A percentile compares a stretch with the other conserved stretches of the same genome.
These are phyloP conservation scores for Globisporangium rhizosaccharum DNA, from an alignment of 352 stramenopile species.

Conservation along the genomic window DNA sequence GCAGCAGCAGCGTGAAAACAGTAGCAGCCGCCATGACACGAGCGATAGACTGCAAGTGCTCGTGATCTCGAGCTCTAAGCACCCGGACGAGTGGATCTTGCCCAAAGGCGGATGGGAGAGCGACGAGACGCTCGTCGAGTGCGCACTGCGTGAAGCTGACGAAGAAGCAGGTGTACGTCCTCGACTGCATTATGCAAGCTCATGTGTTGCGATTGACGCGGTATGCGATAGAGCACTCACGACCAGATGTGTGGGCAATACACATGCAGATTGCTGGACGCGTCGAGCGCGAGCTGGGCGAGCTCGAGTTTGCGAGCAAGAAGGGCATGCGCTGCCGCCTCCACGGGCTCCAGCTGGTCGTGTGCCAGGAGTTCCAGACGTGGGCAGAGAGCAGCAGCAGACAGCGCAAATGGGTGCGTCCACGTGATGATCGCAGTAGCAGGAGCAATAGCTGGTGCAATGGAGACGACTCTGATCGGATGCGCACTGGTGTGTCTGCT, in stretches of 20 bases:
- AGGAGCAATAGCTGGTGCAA: not conserved
- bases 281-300: conserved; percentile 34
- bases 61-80: conserved; percentile 89
- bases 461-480: too few relatives aligned
- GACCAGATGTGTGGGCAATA: not conserved
- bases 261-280: conserved; percentile 31
- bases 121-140: conserved; percentile 90
- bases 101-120: conserved; percentile 96
- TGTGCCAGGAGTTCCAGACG: conserved; percentile 32
- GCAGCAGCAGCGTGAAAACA: too few relatives aligned
- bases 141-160: conserved; percentile 89
- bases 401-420: conserved; percentile 43
- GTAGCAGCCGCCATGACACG: too few relatives aligned
- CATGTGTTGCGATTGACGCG: not conserved
- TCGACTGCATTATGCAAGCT: not conserved
- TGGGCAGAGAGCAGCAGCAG: conserved; percentile 53
- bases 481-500: not conserved
- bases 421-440: not conserved
- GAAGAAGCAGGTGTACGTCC: conserved; percentile 88
- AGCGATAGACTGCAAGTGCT: conserved; percentile 25
- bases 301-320: conserved; percentile 40
- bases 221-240: not conserved
- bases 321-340: conserved; percentile 46
- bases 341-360: conserved; percentile 36
- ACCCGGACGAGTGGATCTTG: conserved; percentile 89